Conservation (phyloP, 805 yeast genomes). For the Huiozyma naganishii region DNA sequence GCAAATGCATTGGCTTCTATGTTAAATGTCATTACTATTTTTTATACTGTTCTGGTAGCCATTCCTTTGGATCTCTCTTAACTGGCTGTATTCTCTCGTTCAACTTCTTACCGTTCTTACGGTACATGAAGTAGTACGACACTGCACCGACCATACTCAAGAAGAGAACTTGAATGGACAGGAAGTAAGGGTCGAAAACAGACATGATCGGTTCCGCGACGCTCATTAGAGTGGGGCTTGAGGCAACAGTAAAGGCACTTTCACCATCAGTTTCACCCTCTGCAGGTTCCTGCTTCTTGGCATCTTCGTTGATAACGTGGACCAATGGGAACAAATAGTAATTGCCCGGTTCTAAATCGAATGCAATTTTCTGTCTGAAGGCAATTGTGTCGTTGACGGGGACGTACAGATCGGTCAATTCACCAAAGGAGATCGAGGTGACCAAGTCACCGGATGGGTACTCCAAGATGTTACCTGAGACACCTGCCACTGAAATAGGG, state of each 20-base stretch:
- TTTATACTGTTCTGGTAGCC: constrained; percentile 6
- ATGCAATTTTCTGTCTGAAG: constrained; percentile 50
- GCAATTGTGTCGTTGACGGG: constrained; percentile 37
- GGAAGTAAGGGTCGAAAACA: constrained; percentile 59
- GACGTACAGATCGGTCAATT: constrained; percentile 49
- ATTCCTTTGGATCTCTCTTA: constrained; percentile 1
- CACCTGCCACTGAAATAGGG: constrained; percentile 47
- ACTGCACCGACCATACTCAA: constrained; percentile 37
- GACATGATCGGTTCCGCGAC: constrained; percentile 60
- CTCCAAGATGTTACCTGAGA: constrained; percentile 54
- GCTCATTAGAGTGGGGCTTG: constrained; percentile 45
- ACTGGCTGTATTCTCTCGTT: background rate
- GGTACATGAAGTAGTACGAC: constrained; percentile 29
- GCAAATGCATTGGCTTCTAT: no score
- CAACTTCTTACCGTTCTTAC: background rate
- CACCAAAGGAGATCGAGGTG: constrained; percentile 55
- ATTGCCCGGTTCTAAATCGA: constrained; percentile 46
- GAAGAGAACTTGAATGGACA: constrained; percentile 50
- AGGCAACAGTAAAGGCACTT: constrained; percentile 42
- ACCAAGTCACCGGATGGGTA: constrained; percentile 40
- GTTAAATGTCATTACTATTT: background rate
- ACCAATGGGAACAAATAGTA: constrained; percentile 52
- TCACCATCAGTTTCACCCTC: constrained; percentile 16
- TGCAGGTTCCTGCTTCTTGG: background rate
- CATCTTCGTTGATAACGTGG: constrained; percentile 35